Conservation (phyloP, 495 filamentous ascomycete genomes). For the Aspergillus biplanus region DNA sequence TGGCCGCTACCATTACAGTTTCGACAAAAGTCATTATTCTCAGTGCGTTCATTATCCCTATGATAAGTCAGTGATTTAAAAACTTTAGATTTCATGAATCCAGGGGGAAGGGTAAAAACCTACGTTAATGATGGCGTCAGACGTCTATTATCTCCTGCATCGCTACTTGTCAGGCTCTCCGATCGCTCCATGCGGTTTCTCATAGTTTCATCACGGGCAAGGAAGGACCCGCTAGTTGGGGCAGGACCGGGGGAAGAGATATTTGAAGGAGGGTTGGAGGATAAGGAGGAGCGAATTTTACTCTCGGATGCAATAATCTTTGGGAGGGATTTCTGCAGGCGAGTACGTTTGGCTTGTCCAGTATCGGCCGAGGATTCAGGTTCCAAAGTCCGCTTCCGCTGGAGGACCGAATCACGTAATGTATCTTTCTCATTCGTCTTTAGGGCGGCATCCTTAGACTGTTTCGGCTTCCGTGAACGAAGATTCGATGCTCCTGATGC, state of each 20-base stretch:
- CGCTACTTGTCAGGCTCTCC: conserved; percentile 29
- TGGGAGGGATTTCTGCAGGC: conserved; percentile 29
- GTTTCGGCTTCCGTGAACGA: conserved; percentile 36
- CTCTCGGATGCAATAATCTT: conserved; percentile 29
- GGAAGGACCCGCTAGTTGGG: background rate
- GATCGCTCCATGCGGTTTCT: conserved; percentile 16
- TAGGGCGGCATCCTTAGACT: conserved; percentile 28
- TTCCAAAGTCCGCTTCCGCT: conserved; percentile 37
- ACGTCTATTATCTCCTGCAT: conserved; percentile 32
- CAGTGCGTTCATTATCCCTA: conserved; percentile 39
- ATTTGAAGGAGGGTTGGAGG: conserved; percentile 22
- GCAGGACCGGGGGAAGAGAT: conserved; percentile 19
- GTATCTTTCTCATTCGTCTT: conserved; percentile 25
- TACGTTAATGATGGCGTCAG: conserved; percentile 26
- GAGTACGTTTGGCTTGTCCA: conserved; percentile 35
- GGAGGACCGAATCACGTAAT: conserved; percentile 22
- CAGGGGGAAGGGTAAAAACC: background rate
- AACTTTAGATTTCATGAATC: background rate
- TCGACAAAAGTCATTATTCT: conserved; percentile 87
- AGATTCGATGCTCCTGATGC: conserved; percentile 19
- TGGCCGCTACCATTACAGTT: conserved; percentile 81
- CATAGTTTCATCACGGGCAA: background rate
- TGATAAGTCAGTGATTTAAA: conserved; percentile 17
- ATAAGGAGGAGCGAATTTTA: conserved; percentile 30
- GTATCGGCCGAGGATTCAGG: conserved; percentile 29